Base-by-base conservation (phyloP, 2,329 filamentous ascomycete species). In the Pseudophaeomoniella oleicola region DNA sequence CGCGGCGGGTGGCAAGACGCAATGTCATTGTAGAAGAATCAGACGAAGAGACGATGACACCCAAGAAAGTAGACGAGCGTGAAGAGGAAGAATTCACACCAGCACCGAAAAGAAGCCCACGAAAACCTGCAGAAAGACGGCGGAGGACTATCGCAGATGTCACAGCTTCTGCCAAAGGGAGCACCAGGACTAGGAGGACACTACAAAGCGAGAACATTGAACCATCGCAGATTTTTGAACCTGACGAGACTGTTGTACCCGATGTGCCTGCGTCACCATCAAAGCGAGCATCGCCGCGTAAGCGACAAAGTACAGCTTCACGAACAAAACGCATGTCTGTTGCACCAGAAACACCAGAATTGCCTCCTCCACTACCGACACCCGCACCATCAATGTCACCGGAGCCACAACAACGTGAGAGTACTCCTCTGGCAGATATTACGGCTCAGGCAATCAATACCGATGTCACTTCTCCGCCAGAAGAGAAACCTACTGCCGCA, bases 81-180 rank as follows among this genome's bases (percentile, higher is more conserved):
- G 72, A 80, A 35, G 81, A 82, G 44, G 80, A 87, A 35, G 83
- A 93, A 35, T 90, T 86, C 50, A 81, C 80, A 32, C 85, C 85
- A 2, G 80, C 79, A 34, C 71, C 79, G 1, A 64, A 71, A 38
- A 70, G 69, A 40, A 72, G 66, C 40, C 62, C 69, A 19, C 66
- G 70, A 44, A 71, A 77, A 42, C 66, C 71, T 37, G 65, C 71
- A n/a, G 22, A 27, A 27, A 27, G 22, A 27, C 63, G 71, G 44
- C 61, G 68, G 39, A 69, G 67, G 50, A 64, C 67, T 5, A 60
- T 63, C 3, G 62, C 65, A 12, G 56, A 66, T 4, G 59, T 63
- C 4, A 50, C 63, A 6, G 58, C 69, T 5, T 41, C 45, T n/a
- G 40, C 46, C 4, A 44, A 42, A 31, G 45, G 42, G 35, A 59